phyloP scores from a whole-genome alignment of 441 rosid species.

The Adansonia gregorii region DNA sequence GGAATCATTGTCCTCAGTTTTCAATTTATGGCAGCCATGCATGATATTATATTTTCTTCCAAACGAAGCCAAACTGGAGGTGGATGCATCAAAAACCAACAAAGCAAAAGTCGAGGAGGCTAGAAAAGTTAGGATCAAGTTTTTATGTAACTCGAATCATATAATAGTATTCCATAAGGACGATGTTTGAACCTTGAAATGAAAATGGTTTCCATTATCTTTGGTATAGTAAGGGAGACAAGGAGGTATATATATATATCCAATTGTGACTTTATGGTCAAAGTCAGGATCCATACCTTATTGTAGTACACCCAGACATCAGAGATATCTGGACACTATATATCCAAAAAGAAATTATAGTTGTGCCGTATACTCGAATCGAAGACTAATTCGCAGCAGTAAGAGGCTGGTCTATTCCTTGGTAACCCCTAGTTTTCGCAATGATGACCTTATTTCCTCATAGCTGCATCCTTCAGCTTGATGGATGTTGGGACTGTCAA shows the following conservation, averaged over 20 bases:
- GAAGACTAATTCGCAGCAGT: neutral
- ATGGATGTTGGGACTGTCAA: slow-evolving; percentile 51
- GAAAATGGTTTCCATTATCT: neutral
- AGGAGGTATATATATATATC: neutral
- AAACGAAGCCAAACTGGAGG: too few species aligned
- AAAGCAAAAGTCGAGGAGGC: neutral
- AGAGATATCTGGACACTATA: neutral
- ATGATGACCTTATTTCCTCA: slow-evolving; percentile 43
- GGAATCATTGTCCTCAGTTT: too few species aligned
- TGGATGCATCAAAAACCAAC: neutral
- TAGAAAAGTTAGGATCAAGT: neutral
- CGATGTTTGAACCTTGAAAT: slow-evolving; percentile 6
- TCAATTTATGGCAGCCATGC: too few species aligned
- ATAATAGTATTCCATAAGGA: neutral
- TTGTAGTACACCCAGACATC: neutral
- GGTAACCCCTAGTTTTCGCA: slow-evolving; percentile 56
- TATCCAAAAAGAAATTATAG: neutral
- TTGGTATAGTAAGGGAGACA: slow-evolving; percentile 6
- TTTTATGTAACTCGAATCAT: neutral
- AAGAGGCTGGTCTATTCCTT: slow-evolving; percentile 20
- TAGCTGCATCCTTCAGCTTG: slow-evolving; percentile 44
- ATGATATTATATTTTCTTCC: too few species aligned
- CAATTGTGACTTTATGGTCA: neutral
- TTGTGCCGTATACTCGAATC: neutral
- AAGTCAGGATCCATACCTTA: neutral